Evolutionary conservation across 2,329 filamentous ascomycete species (phyloP).

Genomic region (Fusarium nelsonii): DNA sequence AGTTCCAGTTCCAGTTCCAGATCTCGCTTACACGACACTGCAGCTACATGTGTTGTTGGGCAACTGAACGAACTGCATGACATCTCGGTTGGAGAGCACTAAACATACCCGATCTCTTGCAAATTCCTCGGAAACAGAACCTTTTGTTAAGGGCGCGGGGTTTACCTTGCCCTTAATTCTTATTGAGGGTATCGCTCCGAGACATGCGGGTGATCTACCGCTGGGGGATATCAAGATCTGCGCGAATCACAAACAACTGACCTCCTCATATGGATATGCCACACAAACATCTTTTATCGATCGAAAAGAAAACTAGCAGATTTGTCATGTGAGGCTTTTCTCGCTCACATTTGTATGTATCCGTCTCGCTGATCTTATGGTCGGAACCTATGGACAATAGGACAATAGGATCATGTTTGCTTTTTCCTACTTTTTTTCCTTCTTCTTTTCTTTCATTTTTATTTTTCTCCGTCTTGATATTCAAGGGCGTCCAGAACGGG

Average conservation of each 20-base stretch:
- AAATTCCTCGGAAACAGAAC: not conserved
- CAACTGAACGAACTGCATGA: not conserved
- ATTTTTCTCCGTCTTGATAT: not conserved
- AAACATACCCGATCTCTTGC: not conserved
- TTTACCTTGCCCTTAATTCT: not conserved
- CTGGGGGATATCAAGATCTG: conserved; percentile 29
- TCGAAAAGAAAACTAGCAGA: not conserved
- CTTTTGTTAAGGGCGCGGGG: conserved; percentile 5
- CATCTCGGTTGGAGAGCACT: not conserved
- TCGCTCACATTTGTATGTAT: not conserved
- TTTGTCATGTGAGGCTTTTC: not conserved
- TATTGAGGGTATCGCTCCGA: conserved; percentile 20
- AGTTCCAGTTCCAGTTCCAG: not conserved
- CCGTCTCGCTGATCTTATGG: not conserved
- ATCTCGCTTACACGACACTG: not conserved
- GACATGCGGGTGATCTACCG: conserved; percentile 31
- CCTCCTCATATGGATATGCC: conserved; percentile 20
- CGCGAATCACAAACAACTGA: conserved; percentile 30
- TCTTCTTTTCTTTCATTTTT: too few relatives aligned
- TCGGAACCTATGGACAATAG: not conserved
- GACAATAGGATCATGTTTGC: not conserved
- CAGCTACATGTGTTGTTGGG: not conserved
- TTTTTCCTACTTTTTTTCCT: not conserved
- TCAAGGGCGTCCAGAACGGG: not conserved
- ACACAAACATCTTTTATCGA: conserved; percentile 1